phyloP scores from a whole-genome alignment of 2,329 filamentous ascomycete genomes.

The Microdochium paspali region DNA sequence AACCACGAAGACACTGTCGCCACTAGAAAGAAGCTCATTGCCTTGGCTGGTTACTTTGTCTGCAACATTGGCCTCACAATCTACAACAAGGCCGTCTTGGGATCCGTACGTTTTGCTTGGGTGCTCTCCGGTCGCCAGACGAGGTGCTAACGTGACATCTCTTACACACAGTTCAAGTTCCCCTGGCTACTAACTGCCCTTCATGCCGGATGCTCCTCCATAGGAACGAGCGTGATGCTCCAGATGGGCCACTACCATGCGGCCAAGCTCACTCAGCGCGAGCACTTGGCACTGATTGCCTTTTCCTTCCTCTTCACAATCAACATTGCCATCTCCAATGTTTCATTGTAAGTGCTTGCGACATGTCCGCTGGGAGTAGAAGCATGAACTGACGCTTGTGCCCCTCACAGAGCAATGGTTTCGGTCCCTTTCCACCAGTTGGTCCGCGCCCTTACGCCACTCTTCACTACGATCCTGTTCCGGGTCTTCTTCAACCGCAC shows the following conservation, averaged over 20 bases:
- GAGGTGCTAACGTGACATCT: constrained; percentile 2
- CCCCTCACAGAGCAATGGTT: constrained; percentile 33
- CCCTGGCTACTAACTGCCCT: constrained; percentile 52
- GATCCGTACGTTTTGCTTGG: constrained; percentile 26
- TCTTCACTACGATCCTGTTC: constrained; percentile 54
- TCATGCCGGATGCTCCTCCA: constrained; percentile 45
- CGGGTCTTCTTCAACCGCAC: constrained; percentile 43
- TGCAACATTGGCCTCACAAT: constrained; percentile 40
- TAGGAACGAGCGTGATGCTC: constrained; percentile 45
- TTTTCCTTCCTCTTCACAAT: constrained; percentile 54
- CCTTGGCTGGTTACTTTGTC: constrained; percentile 41
- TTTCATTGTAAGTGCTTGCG: constrained; percentile 37
- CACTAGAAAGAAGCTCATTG: constrained; percentile 2
- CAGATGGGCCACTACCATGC: constrained; percentile 41
- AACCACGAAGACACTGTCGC: constrained; percentile 3
- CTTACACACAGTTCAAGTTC: constrained; percentile 38
- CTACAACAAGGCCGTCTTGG: constrained; percentile 50
- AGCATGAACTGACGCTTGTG: neutral
- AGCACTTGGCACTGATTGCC: constrained; percentile 44
- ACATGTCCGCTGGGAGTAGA: constrained; percentile 1
- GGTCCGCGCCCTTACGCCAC: constrained; percentile 50
- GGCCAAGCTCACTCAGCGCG: constrained; percentile 38
- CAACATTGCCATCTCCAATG: constrained; percentile 56
- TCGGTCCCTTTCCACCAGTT: constrained; percentile 60
- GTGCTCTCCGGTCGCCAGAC: neutral